A percentile compares a stretch with the other conserved stretches of the same genome.
These are phyloP conservation scores for Trichomonascus vanleenenianus DNA, from an alignment of 805 yeast species.

Conservation along the genomic window DNA sequence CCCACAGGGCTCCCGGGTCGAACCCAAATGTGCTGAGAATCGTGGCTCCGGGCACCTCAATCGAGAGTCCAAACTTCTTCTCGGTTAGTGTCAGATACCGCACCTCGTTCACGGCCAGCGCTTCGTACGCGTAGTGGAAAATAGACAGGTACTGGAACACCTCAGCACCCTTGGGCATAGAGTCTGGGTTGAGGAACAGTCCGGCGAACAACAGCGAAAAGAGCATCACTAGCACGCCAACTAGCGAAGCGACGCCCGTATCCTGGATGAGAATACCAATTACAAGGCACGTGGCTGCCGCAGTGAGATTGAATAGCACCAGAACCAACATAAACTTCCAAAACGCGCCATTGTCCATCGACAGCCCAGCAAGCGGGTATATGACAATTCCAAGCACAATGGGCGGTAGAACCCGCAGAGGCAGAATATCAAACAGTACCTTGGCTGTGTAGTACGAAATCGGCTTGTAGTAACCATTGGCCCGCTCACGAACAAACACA, in stretches of 20 bases:
- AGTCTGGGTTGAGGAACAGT: slow-evolving; percentile 77
- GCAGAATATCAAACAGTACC: slow-evolving; percentile 84
- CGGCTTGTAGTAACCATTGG: slow-evolving; percentile 90
- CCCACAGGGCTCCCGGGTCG: slow-evolving; percentile 64
- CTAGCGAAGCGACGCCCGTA: slow-evolving; percentile 84
- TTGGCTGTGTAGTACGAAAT: slow-evolving; percentile 78
- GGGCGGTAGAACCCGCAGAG: slow-evolving; percentile 90
- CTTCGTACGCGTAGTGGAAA: slow-evolving; percentile 94
- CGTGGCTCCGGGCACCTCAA: slow-evolving; percentile 97
- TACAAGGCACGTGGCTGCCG: slow-evolving; percentile 75
- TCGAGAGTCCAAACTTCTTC: slow-evolving; percentile 83
- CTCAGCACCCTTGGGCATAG: slow-evolving; percentile 46
- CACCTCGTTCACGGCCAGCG: slow-evolving; percentile 87
- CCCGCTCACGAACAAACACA: slow-evolving; percentile 85
- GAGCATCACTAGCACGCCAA: slow-evolving; percentile 74
- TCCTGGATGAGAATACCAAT: slow-evolving; percentile 85
- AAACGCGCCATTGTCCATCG: slow-evolving; percentile 68
- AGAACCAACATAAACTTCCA: slow-evolving; percentile 60
- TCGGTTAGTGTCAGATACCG: slow-evolving; percentile 77
- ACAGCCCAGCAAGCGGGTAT: slow-evolving; percentile 86
- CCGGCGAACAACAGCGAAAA: slow-evolving; percentile 92
- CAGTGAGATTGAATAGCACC: slow-evolving; percentile 77
- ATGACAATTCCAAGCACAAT: slow-evolving; percentile 67
- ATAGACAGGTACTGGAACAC: slow-evolving; percentile 80
- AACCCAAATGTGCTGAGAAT: slow-evolving; percentile 94